A percentile compares a stretch with the other conserved stretches of the same genome.
These are phyloP conservation scores for Cytidiella melzeri DNA, from an alignment of 768 basidiomycete species.

Conservation along the genomic window DNA sequence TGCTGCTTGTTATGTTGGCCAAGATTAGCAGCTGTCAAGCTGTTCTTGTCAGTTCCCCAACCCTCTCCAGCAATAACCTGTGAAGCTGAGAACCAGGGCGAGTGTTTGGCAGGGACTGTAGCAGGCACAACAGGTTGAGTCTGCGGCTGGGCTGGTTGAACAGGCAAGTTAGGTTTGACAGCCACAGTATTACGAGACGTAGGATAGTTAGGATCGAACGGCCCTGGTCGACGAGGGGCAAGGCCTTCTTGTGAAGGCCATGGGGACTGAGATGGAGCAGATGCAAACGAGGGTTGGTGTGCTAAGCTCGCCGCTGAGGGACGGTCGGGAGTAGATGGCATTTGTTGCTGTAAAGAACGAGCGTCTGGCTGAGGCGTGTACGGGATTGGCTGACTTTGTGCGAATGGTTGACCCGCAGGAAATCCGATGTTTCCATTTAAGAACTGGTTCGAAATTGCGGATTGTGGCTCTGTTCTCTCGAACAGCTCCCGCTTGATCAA, in stretches of 20 bases:
- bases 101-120: slow-evolving; percentile 32
- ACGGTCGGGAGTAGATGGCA: slow-evolving; percentile 18
- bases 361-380: slow-evolving; percentile 12
- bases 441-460: slow-evolving; percentile 8
- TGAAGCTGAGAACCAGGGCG: slow-evolving; percentile 51
- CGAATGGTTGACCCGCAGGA: slow-evolving; percentile 16
- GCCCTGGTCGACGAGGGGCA: slow-evolving; percentile 28
- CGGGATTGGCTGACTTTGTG: slow-evolving; percentile 9
- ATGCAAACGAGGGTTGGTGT: slow-evolving; percentile 16
- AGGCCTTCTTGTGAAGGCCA: slow-evolving; percentile 15
- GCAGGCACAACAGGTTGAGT: slow-evolving; percentile 1
- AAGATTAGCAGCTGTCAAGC: slow-evolving; percentile 51
- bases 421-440: slow-evolving; percentile 17
- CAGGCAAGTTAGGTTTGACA: slow-evolving; percentile 14
- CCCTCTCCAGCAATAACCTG: slow-evolving; percentile 39
- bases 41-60: slow-evolving; percentile 44
- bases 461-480: slow-evolving; percentile 10
- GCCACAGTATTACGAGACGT: slow-evolving; percentile 32
- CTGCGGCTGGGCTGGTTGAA: slow-evolving; percentile 11
- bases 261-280: slow-evolving; percentile 13
- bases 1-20: slow-evolving; percentile 55
- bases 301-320: slow-evolving; percentile 8
- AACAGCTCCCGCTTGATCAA: slow-evolving; percentile 18
- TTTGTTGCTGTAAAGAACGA: slow-evolving; percentile 17
- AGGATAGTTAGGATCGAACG: slow-evolving; percentile 40